These are phyloP conservation scores for Xylaria scruposa DNA, from an alignment of 495 filamentous ascomycete genomes.

Conservation along the genomic window DNA sequence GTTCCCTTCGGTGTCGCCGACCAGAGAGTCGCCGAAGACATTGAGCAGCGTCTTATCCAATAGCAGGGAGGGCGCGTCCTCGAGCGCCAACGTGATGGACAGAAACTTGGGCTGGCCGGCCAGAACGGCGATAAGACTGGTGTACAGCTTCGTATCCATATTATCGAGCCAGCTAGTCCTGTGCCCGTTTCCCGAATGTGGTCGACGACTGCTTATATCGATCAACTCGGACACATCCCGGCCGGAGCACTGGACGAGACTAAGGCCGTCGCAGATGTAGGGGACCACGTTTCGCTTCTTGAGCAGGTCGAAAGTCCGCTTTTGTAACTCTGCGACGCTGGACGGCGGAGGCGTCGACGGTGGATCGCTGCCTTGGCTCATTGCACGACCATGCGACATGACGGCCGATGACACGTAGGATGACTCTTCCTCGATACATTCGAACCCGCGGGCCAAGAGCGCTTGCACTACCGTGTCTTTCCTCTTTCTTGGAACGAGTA, in stretches of 20 bases:
- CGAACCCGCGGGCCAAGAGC: constrained; percentile 81
- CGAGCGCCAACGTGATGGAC: constrained; percentile 81
- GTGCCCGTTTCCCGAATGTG: constrained; percentile 39
- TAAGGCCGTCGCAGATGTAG: constrained; percentile 68
- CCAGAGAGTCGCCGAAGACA: constrained; percentile 70
- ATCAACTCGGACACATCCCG: constrained; percentile 45
- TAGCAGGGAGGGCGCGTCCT: constrained; percentile 83
- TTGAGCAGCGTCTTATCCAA: constrained; percentile 75
- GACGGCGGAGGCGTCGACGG: constrained; percentile 80
- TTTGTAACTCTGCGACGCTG: constrained; percentile 78
- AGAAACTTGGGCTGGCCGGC: constrained; percentile 79
- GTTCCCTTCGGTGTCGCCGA: constrained; percentile 80
- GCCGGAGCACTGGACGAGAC: constrained; percentile 85
- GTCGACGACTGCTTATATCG: constrained; percentile 36
- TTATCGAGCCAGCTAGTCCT: constrained; percentile 54
- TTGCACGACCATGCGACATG: constrained; percentile 55
- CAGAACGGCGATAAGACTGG: constrained; percentile 71
- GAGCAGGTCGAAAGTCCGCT: constrained; percentile 78
- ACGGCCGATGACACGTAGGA: constrained; percentile 70
- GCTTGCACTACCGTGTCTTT: constrained; percentile 75
- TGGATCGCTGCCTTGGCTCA: constrained; percentile 55
- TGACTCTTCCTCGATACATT: constrained; percentile 72
- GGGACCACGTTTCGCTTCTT: constrained; percentile 77
- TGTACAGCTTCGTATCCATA: constrained; percentile 68
- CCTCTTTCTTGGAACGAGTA: constrained; percentile 81